phyloP scores from a whole-genome alignment of 345 rosid species.

The Isatis tinctoria region DNA sequence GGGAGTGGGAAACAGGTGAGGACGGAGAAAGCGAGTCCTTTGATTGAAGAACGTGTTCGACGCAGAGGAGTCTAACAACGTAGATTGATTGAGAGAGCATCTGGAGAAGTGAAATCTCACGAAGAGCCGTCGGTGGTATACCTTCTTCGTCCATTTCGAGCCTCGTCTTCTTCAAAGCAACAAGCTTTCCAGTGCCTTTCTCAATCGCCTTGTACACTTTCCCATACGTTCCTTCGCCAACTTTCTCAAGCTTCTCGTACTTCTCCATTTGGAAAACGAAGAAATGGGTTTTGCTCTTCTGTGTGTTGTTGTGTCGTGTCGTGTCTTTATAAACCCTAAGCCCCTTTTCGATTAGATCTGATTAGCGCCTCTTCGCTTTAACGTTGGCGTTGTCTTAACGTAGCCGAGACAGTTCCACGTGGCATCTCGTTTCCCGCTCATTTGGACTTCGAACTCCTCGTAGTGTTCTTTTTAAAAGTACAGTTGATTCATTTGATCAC shows the following conservation, averaged over 20 bases:
- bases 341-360: slow-evolving; percentile 23
- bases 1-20: not conserved
- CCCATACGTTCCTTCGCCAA: slow-evolving; percentile 97
- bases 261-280: slow-evolving; percentile 21
- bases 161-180: slow-evolving; percentile 88
- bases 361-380: slow-evolving; percentile 8
- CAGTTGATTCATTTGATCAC: not conserved
- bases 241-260: slow-evolving; percentile 92
- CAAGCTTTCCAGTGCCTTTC: slow-evolving; percentile 70
- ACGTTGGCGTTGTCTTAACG: not conserved
- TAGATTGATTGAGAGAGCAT: slow-evolving; percentile 82
- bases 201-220: slow-evolving; percentile 94
- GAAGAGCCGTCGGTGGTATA: slow-evolving; percentile 87
- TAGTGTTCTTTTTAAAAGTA: not conserved
- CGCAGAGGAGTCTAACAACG: slow-evolving; percentile 54
- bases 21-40: slow-evolving; percentile 6
- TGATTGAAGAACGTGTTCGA: slow-evolving; percentile 25
- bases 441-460: slow-evolving; percentile 4
- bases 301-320: not conserved
- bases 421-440: slow-evolving; percentile 24
- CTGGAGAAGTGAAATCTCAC: slow-evolving; percentile 90
- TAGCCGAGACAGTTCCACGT: not conserved
- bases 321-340: slow-evolving; percentile 6
- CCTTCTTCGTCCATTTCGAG: slow-evolving; percentile 97
- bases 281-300: not conserved